Conservation (phyloP, 345 rosid genomes). For the Erucastrum elatum region DNA sequence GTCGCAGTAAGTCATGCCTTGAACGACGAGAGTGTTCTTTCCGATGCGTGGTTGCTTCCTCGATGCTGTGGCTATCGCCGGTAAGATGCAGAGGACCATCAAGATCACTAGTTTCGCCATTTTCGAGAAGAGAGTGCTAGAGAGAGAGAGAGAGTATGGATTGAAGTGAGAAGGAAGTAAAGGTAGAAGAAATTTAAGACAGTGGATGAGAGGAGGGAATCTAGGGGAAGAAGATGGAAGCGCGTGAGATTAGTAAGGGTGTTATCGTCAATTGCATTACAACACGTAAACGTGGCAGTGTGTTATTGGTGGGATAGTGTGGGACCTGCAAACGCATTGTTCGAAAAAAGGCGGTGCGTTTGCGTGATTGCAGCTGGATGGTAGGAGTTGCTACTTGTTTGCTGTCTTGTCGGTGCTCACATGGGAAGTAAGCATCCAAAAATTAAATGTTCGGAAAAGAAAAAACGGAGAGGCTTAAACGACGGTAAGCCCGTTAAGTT, state of each 20-base stretch:
- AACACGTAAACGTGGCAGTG: background rate
- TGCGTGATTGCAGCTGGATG: constrained; percentile 40
- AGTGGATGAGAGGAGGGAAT: constrained; percentile 9
- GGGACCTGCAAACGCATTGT: constrained; percentile 11
- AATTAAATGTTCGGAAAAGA: background rate
- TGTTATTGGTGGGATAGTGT: background rate
- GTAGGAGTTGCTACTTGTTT: background rate
- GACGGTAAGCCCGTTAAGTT: background rate
- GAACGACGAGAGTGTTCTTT: constrained; percentile 46
- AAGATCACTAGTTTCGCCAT: constrained; percentile 59
- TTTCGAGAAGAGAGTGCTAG: background rate
- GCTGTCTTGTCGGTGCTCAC: constrained; percentile 37
- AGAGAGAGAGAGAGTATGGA: background rate
- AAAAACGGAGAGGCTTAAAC: background rate
- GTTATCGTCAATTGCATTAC: background rate
- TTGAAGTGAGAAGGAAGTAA: background rate
- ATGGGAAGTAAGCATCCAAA: constrained; percentile 20
- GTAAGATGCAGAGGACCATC: constrained; percentile 59
- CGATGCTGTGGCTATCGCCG: constrained; percentile 55
- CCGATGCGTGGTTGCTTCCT: constrained; percentile 38
- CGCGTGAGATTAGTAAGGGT: constrained; percentile 22
- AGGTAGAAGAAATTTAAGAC: constrained; percentile 2
- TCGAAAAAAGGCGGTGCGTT: constrained; percentile 25
- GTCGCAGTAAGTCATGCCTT: constrained; percentile 81
- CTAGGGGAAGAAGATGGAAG: constrained; percentile 25